These are phyloP conservation scores for Avena atlantica DNA, from an alignment of 176 grass and related monocot species.

Conservation along the genomic window DNA sequence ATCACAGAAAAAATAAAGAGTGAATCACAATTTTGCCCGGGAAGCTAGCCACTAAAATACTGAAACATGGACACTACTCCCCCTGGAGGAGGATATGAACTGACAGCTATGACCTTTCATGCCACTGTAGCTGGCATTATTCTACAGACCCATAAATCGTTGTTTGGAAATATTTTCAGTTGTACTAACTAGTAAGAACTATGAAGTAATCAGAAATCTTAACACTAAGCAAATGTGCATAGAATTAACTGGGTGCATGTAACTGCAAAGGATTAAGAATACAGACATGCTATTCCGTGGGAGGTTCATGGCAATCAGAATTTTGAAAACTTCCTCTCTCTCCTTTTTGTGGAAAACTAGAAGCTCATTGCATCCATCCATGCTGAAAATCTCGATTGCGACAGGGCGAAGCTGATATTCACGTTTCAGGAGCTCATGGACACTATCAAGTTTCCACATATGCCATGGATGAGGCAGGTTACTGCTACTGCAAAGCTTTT, in stretches of 20 bases:
- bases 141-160: slow-evolving; percentile 23
- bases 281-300: slow-evolving; percentile 99
- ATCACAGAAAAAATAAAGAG: slow-evolving; percentile 22
- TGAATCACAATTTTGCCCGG: neutral
- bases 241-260: slow-evolving; percentile 9
- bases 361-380: slow-evolving; percentile 99
- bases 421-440: slow-evolving; percentile 95
- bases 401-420: slow-evolving; percentile 98
- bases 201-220: slow-evolving; percentile 20
- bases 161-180: slow-evolving; percentile 27
- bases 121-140: slow-evolving; percentile 4
- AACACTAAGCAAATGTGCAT: slow-evolving; percentile 38
- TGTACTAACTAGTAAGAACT: slow-evolving; percentile 15
- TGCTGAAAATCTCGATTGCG: slow-evolving; percentile 99
- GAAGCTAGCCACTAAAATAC: slow-evolving; percentile 9
- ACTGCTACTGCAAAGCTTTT: slow-evolving; percentile 82
- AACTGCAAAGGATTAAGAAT: slow-evolving; percentile 48
- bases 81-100: slow-evolving; percentile 17
- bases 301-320: slow-evolving; percentile 93
- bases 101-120: slow-evolving; percentile 20
- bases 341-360: slow-evolving; percentile 99
- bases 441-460: slow-evolving; percentile 99
- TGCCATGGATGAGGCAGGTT: slow-evolving; percentile 96
- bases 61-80: slow-evolving; percentile 20
- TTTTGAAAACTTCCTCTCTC: slow-evolving; percentile 97